Conservation (phyloP, 2,329 filamentous ascomycete genomes). For the Scedosporium boydii region DNA sequence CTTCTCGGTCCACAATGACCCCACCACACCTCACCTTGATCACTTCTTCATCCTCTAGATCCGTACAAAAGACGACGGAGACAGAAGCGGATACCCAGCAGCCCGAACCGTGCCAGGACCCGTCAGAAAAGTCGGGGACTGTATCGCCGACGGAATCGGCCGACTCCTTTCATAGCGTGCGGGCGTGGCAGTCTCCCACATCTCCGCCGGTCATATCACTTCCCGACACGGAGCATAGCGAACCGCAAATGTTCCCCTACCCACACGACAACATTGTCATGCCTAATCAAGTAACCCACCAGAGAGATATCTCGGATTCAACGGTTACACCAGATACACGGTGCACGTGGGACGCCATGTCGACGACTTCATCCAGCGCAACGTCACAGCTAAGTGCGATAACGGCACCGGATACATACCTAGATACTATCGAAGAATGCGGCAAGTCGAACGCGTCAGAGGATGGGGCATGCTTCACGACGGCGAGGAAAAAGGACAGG, state of each 20-base stretch:
- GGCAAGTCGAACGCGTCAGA: conserved; percentile 8
- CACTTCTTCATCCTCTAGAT: conserved; percentile 17
- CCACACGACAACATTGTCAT: conserved; percentile 29
- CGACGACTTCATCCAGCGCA: conserved; percentile 15
- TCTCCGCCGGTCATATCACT: conserved; percentile 33
- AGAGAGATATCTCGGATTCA: conserved; percentile 22
- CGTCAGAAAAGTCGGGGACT: conserved; percentile 20
- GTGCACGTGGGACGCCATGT: conserved; percentile 17
- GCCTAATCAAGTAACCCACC: conserved; percentile 19
- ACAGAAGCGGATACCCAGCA: not conserved
- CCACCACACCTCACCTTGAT: conserved; percentile 21
- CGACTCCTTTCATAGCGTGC: conserved; percentile 45
- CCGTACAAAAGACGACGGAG: not conserved
- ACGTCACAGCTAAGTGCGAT: conserved; percentile 18
- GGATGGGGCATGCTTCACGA: conserved; percentile 14
- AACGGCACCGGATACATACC: conserved; percentile 12
- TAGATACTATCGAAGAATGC: conserved; percentile 5
- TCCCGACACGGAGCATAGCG: conserved; percentile 18
- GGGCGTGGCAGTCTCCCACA: conserved; percentile 41
- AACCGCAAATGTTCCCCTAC: conserved; percentile 26
- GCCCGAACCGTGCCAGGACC: conserved; percentile 17
- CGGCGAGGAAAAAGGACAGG: conserved; percentile 9
- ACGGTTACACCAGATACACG: conserved; percentile 22
- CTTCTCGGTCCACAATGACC: conserved; percentile 17
- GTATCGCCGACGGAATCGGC: conserved; percentile 35